phyloP scores from a whole-genome alignment of 805 yeast genomes.

The Candida oleophila region DNA sequence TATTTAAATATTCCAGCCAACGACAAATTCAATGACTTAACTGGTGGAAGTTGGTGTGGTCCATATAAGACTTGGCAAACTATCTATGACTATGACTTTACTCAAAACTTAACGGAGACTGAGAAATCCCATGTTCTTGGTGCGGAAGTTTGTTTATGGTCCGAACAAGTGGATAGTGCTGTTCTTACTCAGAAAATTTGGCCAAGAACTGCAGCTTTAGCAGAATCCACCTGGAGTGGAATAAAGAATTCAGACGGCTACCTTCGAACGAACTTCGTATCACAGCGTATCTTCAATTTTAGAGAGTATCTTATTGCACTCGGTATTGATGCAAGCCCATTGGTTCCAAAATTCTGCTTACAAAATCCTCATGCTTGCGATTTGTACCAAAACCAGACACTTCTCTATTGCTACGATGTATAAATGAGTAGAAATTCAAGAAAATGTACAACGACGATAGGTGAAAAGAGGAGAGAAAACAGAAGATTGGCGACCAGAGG shows the following conservation, averaged over 20 bases:
- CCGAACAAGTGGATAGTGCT: slow-evolving; percentile 34
- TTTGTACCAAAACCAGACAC: slow-evolving; percentile 11
- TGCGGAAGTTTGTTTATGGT: slow-evolving; percentile 40
- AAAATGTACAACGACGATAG: too few species aligned
- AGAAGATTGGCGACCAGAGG: neutral
- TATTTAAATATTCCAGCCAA: slow-evolving; percentile 23
- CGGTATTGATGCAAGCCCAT: slow-evolving; percentile 31
- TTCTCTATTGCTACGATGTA: slow-evolving; percentile 4
- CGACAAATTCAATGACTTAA: slow-evolving; percentile 25
- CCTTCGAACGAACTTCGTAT: slow-evolving; percentile 24
- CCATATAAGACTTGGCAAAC: slow-evolving; percentile 47
- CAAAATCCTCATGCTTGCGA: slow-evolving; percentile 41
- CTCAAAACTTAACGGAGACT: slow-evolving; percentile 25
- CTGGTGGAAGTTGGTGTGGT: slow-evolving; percentile 41
- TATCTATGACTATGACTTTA: slow-evolving; percentile 36
- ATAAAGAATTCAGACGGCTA: slow-evolving; percentile 30
- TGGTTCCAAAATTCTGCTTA: slow-evolving; percentile 36
- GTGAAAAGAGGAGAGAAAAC: neutral
- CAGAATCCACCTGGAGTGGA: slow-evolving; percentile 42
- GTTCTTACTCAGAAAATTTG: slow-evolving; percentile 32
- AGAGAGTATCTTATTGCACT: slow-evolving; percentile 38
- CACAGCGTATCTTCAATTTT: slow-evolving; percentile 36
- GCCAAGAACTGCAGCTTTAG: slow-evolving; percentile 43
- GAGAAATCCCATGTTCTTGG: slow-evolving; percentile 34
- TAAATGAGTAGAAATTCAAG: neutral